These are phyloP conservation scores for Claviceps citrina DNA, from an alignment of 2,329 filamentous ascomycete genomes.

Conservation along the genomic window DNA sequence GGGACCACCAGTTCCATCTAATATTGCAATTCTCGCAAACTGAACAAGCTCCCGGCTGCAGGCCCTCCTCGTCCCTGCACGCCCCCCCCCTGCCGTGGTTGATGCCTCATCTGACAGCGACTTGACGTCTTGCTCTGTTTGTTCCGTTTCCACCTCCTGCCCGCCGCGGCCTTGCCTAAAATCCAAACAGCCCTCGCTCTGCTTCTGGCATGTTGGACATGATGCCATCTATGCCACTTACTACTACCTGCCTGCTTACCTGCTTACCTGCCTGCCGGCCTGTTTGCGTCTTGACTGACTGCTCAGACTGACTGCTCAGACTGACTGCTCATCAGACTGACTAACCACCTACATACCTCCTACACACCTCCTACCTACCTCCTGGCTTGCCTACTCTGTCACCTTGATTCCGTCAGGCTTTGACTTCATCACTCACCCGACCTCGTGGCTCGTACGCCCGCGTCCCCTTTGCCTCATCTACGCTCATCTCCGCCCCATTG, in stretches of 20 bases:
- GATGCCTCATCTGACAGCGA: constrained; percentile 8
- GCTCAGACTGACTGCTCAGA: not conserved
- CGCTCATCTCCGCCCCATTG: constrained; percentile 19
- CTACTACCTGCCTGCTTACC: not conserved
- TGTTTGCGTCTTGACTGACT: not conserved
- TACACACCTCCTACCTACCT: not conserved
- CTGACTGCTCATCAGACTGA: not conserved
- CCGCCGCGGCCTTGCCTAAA: constrained; percentile 1
- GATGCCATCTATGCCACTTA: no score
- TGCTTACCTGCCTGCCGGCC: not conserved
- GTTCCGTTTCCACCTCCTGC: constrained; percentile 2
- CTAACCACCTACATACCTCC: not conserved
- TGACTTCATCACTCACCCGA: constrained; percentile 7
- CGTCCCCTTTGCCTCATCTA: constrained; percentile 20
- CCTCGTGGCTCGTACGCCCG: constrained; percentile 18
- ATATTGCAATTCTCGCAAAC: not conserved
- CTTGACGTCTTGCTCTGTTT: constrained; percentile 6
- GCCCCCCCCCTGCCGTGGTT: constrained; percentile 6
- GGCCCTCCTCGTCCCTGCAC: constrained; percentile 14
- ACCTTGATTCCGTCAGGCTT: not conserved
- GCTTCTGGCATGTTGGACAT: not conserved
- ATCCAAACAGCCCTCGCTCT: not conserved
- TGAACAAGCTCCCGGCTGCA: constrained; percentile 15
- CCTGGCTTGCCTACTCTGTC: not conserved
- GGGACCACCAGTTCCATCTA: constrained; percentile 1